Conservation (phyloP, 768 basidiomycete genomes). For the Favolaschia claudopus region DNA sequence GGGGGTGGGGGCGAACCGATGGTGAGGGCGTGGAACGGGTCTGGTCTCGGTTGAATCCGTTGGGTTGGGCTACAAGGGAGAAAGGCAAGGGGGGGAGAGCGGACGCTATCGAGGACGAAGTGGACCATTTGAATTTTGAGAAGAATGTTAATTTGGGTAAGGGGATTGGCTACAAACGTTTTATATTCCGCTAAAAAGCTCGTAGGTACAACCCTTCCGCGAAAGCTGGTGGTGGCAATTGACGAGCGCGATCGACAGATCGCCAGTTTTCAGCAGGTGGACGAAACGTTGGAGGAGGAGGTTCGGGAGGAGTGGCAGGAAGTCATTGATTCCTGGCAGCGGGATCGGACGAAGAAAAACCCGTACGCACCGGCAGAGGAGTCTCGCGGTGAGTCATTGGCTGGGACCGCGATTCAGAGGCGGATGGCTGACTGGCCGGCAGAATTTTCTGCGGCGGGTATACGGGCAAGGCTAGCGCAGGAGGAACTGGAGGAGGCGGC, state of each 20-base stretch:
- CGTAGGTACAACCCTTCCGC: not conserved
- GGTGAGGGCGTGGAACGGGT: slow-evolving; percentile 27
- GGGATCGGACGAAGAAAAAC: not conserved
- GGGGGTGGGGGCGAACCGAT: slow-evolving; percentile 18
- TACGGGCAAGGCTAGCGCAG: not conserved
- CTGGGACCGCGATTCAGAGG: not conserved
- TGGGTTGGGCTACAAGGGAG: slow-evolving; percentile 35
- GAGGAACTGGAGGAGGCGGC: not conserved
- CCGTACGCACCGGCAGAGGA: not conserved
- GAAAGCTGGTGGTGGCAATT: not conserved
- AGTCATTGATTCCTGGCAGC: not conserved
- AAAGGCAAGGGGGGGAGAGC: slow-evolving; percentile 33
- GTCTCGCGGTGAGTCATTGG: not conserved
- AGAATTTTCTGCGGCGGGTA: not conserved
- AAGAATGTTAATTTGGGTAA: slow-evolving; percentile 27
- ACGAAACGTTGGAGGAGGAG: not conserved
- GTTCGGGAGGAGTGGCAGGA: not conserved
- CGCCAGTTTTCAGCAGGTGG: not conserved
- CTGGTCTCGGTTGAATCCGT: slow-evolving; percentile 36
- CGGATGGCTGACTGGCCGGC: not conserved
- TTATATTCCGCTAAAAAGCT: no score
- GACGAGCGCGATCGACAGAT: not conserved
- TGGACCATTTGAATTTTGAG: slow-evolving; percentile 27
- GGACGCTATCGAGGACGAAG: slow-evolving; percentile 35
- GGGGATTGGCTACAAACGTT: slow-evolving; percentile 36